Base-by-base conservation (phyloP, 2,329 filamentous ascomycete genomes). In the Leptographium radiaticola region DNA sequence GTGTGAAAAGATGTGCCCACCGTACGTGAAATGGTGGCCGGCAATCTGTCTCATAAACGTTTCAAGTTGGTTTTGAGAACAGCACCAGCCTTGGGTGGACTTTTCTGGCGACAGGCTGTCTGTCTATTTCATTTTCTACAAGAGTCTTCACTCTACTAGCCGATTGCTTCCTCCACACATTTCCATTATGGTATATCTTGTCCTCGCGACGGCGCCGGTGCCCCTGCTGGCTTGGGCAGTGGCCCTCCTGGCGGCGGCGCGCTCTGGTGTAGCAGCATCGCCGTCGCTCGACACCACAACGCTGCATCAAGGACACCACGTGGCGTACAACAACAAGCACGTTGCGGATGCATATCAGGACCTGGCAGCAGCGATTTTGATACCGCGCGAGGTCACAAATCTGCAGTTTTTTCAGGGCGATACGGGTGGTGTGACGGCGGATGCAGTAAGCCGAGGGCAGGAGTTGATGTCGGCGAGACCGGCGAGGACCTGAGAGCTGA, bases 381-480 rank as follows among this genome's bases (percentile, higher is more conserved):
- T 48, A 49, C 56, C 53, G 33, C 57, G 57, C 20, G 57, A 44
- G 9, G 52, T 38, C 9, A 51, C 53, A 30, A 70, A 74, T 59
- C 62, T 76, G 30, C 72, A 74, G 64, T 55, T 62, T 4, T 76
- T 75, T 57, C 59, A 55, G 3, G 68, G 67, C n/a, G 61, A 64
- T 2, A 51, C 76, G 48, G 73, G 71, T 30, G 71, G 68, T 9
- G 61, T 65, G 16, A 51, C 55, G 0, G 68, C 72, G 3, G 57
- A 67, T 11, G 59, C 67, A 39, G 69, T 71, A 64, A 15, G 40
- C 25, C 13, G 20, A 31, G 30, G 18, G 39, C 8, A 25, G 10
- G 48, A 18, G 3, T 25, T 25, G 25, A 25, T 25, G 25, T 25
- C 25, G 25, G 25, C 25, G 5, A 25, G 25, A 25, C 25, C 25